These are phyloP conservation scores for Aspergillus udagawae DNA, from an alignment of 2,329 filamentous ascomycete genomes.

Conservation along the genomic window DNA sequence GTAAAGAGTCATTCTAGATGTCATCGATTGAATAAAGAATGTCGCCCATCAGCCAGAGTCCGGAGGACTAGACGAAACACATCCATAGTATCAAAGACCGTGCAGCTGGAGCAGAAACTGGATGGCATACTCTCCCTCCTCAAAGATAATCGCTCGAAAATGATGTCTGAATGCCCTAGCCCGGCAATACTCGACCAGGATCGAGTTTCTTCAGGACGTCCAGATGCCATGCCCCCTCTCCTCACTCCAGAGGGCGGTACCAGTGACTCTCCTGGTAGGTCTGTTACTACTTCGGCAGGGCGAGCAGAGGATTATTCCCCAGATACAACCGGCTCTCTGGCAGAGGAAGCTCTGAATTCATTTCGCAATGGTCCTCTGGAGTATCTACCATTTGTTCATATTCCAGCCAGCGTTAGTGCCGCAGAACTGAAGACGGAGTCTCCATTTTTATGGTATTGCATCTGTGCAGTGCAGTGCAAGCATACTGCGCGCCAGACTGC, in stretches of 20 bases:
- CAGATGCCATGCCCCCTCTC: background rate
- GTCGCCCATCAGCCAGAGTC: constrained; percentile 30
- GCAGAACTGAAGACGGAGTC: constrained; percentile 1
- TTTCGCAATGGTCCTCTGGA: constrained; percentile 5
- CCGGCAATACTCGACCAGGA: background rate
- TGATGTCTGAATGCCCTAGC: background rate
- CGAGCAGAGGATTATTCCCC: no score
- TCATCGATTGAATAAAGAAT: constrained; percentile 36
- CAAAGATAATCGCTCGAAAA: background rate
- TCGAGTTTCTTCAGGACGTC: background rate
- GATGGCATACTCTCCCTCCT: constrained; percentile 18
- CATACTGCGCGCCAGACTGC: background rate
- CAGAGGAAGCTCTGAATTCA: constrained; percentile 1
- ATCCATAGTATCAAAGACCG: constrained; percentile 3
- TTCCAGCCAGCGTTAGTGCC: background rate
- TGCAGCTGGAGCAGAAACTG: constrained; percentile 15
- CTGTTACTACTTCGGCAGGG: background rate
- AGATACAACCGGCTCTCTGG: background rate
- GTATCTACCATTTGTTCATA: constrained; percentile 7
- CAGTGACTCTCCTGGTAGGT: background rate
- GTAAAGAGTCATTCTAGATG: constrained; percentile 24
- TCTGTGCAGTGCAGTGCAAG: constrained; percentile 3
- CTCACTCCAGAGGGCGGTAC: background rate
- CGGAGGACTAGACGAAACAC: constrained; percentile 15
- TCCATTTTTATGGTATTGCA: constrained; percentile 10